These are phyloP conservation scores for Paramecium sexaurelia DNA, from an alignment of 73 alveolate genomes.

Conservation along the genomic window DNA sequence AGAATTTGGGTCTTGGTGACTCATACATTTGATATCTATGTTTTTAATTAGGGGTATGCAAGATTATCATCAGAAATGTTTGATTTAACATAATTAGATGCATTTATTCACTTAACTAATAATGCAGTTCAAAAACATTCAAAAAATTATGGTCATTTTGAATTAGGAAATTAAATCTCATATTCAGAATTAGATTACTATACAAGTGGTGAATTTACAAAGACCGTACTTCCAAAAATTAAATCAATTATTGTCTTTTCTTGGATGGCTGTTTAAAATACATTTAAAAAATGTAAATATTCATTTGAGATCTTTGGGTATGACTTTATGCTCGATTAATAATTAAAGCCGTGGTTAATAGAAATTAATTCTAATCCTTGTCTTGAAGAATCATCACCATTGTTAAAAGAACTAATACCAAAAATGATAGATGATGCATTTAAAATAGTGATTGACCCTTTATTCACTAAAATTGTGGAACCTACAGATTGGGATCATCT, in stretches of 20 bases:
- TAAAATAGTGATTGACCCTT: slow-evolving; percentile 77
- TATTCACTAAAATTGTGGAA: neutral
- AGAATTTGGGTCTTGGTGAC: slow-evolving; percentile 95
- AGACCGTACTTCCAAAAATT: slow-evolving; percentile 70
- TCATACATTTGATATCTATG: slow-evolving; percentile 78
- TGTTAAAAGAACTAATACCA: slow-evolving; percentile 78
- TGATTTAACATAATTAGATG: slow-evolving; percentile 78
- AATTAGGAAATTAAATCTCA: slow-evolving; percentile 89
- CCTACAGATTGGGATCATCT: slow-evolving; percentile 34
- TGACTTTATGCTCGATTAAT: slow-evolving; percentile 85
- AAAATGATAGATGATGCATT: slow-evolving; percentile 90
- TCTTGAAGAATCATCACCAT: slow-evolving; percentile 79
- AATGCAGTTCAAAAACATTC: slow-evolving; percentile 92
- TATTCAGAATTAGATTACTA: slow-evolving; percentile 68
- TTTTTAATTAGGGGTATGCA: slow-evolving; percentile 93
- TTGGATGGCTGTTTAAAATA: slow-evolving; percentile 64
- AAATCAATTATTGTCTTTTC: slow-evolving; percentile 71
- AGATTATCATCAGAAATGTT: slow-evolving; percentile 85
- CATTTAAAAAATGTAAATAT: slow-evolving; percentile 73
- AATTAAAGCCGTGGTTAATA: slow-evolving; percentile 81
- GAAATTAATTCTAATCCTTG: slow-evolving; percentile 92
- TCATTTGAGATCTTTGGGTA: slow-evolving; percentile 90
- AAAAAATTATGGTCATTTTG: slow-evolving; percentile 88
- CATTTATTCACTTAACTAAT: slow-evolving; percentile 93
- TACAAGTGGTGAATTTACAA: slow-evolving; percentile 60